A percentile compares a stretch with the other conserved stretches of the same genome.
phyloP scores from a whole-genome alignment of 1,139 yeast species.

The Spencermartinsiella ligniputridi region DNA sequence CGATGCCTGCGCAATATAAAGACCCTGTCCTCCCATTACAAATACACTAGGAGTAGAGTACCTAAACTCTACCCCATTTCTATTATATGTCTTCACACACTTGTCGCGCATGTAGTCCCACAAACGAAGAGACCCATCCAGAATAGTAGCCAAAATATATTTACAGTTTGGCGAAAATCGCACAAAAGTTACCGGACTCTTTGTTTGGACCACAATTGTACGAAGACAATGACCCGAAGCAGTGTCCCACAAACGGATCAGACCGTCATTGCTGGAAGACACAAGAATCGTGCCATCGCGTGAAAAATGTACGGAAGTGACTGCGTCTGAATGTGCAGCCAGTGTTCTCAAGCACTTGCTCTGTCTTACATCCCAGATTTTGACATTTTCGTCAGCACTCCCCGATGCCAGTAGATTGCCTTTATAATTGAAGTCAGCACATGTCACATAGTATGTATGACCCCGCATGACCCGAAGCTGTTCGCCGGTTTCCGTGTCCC shows the following conservation, averaged over 20 bases:
- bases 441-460: conserved; percentile 81
- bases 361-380: conserved; percentile 79
- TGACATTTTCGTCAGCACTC: conserved; percentile 84
- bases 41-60: conserved; percentile 22
- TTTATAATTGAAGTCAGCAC: conserved; percentile 63
- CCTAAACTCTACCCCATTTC: conserved; percentile 35
- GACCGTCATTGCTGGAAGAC: conserved; percentile 89
- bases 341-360: conserved; percentile 72
- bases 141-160: conserved; percentile 69
- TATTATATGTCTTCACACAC: conserved; percentile 35
- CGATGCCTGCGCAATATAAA: conserved; percentile 59
- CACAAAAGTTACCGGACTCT: conserved; percentile 64
- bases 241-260: conserved; percentile 80
- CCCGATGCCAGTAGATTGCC: conserved; percentile 82
- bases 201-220: conserved; percentile 59
- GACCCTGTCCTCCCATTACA: conserved; percentile 27
- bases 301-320: conserved; percentile 65
- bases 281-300: conserved; percentile 81
- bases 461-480: conserved; percentile 53
- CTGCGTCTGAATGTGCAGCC: conserved; percentile 93
- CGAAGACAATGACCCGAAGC: conserved; percentile 88
- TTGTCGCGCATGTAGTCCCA: conserved; percentile 53
- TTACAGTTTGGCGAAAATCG: conserved; percentile 78
- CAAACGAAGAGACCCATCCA: conserved; percentile 76
- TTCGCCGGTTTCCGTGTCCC: conserved; percentile 46